Evolutionary conservation across 257 asterid species (phyloP).

Genomic region (Jacaranda mimosifolia): DNA sequence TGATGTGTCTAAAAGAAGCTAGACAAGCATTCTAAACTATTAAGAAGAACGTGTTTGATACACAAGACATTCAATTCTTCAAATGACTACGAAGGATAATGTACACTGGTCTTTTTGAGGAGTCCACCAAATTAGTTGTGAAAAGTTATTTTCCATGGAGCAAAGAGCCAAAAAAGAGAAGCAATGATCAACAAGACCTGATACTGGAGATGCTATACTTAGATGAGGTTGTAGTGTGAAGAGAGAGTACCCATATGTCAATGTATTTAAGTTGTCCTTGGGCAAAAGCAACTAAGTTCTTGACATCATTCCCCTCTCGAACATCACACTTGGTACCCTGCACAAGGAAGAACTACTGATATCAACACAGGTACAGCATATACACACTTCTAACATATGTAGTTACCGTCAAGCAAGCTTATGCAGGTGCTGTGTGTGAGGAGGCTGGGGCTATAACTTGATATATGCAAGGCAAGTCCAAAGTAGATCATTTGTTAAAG

Average conservation of each 20-base stretch:
- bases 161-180: conserved; percentile 11
- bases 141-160: too few relatives aligned
- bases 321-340: conserved; percentile 97
- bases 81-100: too few relatives aligned
- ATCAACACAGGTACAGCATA: conserved; percentile 28
- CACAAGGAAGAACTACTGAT: conserved; percentile 36
- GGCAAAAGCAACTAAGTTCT: conserved; percentile 80
- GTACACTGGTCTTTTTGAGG: too few relatives aligned
- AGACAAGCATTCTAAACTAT: too few relatives aligned
- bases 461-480: conserved; percentile 11
- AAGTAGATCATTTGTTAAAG: conserved; percentile 16
- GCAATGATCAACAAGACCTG: neutral
- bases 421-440: neutral
- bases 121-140: too few relatives aligned
- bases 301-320: conserved; percentile 74
- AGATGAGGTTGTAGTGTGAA: conserved; percentile 25
- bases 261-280: conserved; percentile 72
- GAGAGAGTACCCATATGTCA: conserved; percentile 85
- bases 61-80: too few relatives aligned
- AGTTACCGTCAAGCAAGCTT: neutral
- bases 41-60: too few relatives aligned
- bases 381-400: conserved; percentile 13
- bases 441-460: conserved; percentile 4
- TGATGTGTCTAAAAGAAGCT: too few relatives aligned
- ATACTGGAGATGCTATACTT: neutral